These are phyloP conservation scores for Didymella pomorum DNA, from an alignment of 2,329 filamentous ascomycete genomes.

Conservation along the genomic window DNA sequence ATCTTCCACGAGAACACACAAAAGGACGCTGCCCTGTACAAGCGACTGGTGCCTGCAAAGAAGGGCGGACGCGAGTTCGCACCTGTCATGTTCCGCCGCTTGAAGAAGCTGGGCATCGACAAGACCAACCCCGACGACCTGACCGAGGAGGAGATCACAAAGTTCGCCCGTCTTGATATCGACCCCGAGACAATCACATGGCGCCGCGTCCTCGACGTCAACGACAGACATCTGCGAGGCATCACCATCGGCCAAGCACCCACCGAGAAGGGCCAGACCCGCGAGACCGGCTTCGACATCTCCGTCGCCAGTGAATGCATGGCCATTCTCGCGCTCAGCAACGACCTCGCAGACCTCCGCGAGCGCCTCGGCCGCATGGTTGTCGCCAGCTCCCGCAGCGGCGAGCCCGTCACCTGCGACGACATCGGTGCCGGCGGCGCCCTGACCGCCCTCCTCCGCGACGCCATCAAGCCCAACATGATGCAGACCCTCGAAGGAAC, in stretches of 20 bases:
- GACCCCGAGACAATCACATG: slow-evolving; percentile 97
- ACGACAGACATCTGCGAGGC: slow-evolving; percentile 90
- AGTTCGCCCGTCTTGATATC: slow-evolving; percentile 94
- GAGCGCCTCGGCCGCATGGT: slow-evolving; percentile 96
- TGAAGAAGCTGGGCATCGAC: slow-evolving; percentile 94
- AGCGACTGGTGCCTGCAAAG: slow-evolving; percentile 85
- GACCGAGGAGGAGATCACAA: slow-evolving; percentile 84
- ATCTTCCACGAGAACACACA: slow-evolving; percentile 99
- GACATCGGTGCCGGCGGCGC: slow-evolving; percentile 93
- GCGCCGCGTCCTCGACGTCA: slow-evolving; percentile 95
- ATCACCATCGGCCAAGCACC: slow-evolving; percentile 87
- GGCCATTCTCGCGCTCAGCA: slow-evolving; percentile 95
- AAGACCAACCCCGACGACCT: slow-evolving; percentile 94
- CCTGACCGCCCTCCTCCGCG: slow-evolving; percentile 92
- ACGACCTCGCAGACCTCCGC: slow-evolving; percentile 84
- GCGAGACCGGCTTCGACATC: slow-evolving; percentile 95
- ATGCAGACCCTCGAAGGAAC: slow-evolving; percentile 99
- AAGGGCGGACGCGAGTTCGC: slow-evolving; percentile 88
- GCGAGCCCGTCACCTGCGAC: slow-evolving; percentile 94
- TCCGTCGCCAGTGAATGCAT: slow-evolving; percentile 98
- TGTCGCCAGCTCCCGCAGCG: slow-evolving; percentile 82
- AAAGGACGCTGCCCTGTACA: slow-evolving; percentile 87
- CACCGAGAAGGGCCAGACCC: slow-evolving; percentile 87
- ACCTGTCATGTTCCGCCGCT: slow-evolving; percentile 87
- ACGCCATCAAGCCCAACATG: slow-evolving; percentile 97